Evolutionary conservation across 2,329 filamentous ascomycete genomes (phyloP).

Genomic region (Alternaria atra): DNA sequence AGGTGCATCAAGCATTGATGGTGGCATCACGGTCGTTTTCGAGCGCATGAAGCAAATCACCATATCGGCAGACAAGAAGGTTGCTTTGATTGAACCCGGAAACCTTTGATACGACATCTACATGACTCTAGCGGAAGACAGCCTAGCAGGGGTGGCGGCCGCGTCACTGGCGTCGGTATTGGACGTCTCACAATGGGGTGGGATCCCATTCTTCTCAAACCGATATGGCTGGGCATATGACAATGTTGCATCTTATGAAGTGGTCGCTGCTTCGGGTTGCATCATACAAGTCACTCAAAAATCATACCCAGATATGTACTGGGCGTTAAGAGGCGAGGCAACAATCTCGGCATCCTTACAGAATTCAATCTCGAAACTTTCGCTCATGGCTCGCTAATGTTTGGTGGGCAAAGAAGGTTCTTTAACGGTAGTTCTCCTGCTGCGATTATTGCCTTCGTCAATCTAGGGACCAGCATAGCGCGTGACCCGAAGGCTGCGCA

Average conservation of each 20-base stretch:
- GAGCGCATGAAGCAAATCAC: conserved; percentile 35
- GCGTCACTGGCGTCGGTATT: conserved; percentile 39
- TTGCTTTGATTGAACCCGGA: conserved; percentile 40
- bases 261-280: conserved; percentile 37
- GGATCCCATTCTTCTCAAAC: conserved; percentile 45
- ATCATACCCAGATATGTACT: conserved; percentile 51
- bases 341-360: conserved; percentile 44
- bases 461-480: conserved; percentile 7
- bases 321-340: conserved; percentile 46
- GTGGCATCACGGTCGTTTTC: conserved; percentile 40
- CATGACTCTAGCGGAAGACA: conserved; percentile 29
- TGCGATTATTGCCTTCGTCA: conserved; percentile 26
- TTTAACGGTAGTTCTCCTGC: conserved; percentile 19
- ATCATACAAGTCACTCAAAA: conserved; percentile 31
- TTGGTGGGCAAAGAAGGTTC: conserved; percentile 12
- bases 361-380: conserved; percentile 28
- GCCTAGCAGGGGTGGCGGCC: conserved; percentile 41
- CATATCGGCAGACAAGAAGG: conserved; percentile 28
- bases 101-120: conserved; percentile 47
- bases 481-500: conserved; percentile 14
- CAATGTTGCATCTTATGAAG: conserved; percentile 44
- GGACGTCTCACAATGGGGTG: conserved; percentile 33
- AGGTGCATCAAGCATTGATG: conserved; percentile 40
- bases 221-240: conserved; percentile 45
- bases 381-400: conserved; percentile 22